phyloP scores from a whole-genome alignment of 1,284 basidiomycete species.

The Microbotryomycetes sp. region DNA sequence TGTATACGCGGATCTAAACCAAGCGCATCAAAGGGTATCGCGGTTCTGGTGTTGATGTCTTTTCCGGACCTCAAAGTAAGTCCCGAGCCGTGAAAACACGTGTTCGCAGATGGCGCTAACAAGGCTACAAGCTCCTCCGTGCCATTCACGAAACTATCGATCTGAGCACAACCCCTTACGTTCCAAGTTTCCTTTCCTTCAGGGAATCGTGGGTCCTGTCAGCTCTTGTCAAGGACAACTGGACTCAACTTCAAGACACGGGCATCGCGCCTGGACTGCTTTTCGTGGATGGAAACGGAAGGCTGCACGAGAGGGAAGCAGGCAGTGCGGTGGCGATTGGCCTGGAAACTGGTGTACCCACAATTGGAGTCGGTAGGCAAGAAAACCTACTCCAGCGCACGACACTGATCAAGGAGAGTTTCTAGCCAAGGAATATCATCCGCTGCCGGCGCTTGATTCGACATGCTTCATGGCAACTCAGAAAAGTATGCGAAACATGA shows the following conservation, averaged over 20 bases:
- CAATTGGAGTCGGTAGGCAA: constrained; percentile 31
- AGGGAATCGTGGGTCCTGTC: constrained; percentile 35
- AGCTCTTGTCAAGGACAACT: constrained; percentile 28
- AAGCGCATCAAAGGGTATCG: constrained; percentile 30
- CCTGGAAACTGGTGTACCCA: constrained; percentile 33
- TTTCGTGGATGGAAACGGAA: constrained; percentile 39
- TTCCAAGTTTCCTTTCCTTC: constrained; percentile 39
- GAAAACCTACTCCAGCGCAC: neutral
- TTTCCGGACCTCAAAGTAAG: constrained; percentile 36
- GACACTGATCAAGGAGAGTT: neutral
- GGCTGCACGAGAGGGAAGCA: constrained; percentile 36
- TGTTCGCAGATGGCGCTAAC: neutral
- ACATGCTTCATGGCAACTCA: constrained; percentile 30
- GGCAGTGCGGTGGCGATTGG: constrained; percentile 37
- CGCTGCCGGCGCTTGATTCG: constrained; percentile 11
- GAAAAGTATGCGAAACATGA: constrained; percentile 33
- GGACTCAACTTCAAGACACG: constrained; percentile 4
- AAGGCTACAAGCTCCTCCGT: neutral
- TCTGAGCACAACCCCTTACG: constrained; percentile 33
- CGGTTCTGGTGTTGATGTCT: constrained; percentile 33
- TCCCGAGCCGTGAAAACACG: neutral
- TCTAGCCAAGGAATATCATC: constrained; percentile 37
- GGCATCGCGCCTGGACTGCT: constrained; percentile 35
- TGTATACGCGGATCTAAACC: neutral
- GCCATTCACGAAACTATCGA: constrained; percentile 26